Percentiles rank a stretch among this genome's conserved stretches.
Evolutionary conservation across 768 basidiomycete genomes (phyloP).

Genomic region (Tulasnella sp.): DNA sequence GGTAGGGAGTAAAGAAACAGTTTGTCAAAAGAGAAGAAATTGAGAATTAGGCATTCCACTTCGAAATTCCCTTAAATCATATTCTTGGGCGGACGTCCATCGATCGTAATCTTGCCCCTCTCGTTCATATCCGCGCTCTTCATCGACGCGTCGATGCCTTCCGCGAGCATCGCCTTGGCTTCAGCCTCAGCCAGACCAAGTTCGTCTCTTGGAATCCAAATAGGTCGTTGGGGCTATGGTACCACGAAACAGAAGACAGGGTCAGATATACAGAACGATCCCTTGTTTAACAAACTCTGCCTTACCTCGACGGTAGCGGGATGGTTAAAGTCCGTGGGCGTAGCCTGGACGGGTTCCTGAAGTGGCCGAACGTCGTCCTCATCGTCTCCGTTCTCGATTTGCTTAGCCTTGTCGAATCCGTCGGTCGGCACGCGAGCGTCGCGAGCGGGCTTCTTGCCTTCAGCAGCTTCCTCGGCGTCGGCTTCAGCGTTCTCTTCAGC

Average conservation of each 20-base stretch:
- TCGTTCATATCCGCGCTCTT: conserved; percentile 56
- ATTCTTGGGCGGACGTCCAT: conserved; percentile 42
- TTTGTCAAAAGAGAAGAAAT: not conserved
- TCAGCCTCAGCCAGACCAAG: conserved; percentile 62
- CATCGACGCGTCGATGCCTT: conserved; percentile 50
- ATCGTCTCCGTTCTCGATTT: conserved; percentile 25
- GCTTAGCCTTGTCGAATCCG: conserved; percentile 23
- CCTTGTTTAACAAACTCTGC: not conserved
- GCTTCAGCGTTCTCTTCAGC: conserved; percentile 23
- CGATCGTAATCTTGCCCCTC: conserved; percentile 57
- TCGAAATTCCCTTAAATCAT: not conserved
- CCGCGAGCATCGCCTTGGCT: conserved; percentile 50
- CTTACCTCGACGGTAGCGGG: conserved; percentile 59
- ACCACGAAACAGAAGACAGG: not conserved
- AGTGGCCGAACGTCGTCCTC: conserved; percentile 27
- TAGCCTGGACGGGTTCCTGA: conserved; percentile 28
- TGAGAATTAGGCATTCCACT: no score
- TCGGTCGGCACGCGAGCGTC: not conserved
- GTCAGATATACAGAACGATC: no score
- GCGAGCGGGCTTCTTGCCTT: not conserved
- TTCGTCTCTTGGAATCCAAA: conserved; percentile 82
- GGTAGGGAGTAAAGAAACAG: not conserved
- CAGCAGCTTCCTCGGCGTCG: not conserved
- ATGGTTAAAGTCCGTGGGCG: conserved; percentile 62
- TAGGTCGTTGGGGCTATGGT: conserved; percentile 57